Evolutionary conservation across 768 basidiomycete genomes (phyloP), one percentile per base, ranked within the genome.

Genomic region (Amanita phalloides): DNA sequence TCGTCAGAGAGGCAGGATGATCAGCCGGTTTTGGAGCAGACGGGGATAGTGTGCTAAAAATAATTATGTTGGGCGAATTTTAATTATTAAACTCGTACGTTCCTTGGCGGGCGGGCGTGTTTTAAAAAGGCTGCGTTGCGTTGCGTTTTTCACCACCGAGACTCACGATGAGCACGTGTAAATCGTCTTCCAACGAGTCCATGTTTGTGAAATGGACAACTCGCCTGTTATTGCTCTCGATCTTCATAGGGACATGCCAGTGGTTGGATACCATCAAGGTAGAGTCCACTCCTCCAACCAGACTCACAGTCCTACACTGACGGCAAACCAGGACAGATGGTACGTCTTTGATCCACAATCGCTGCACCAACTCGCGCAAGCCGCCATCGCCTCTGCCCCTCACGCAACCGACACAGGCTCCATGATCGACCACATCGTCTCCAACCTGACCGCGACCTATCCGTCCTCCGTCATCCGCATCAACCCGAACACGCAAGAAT

Each of bases 351-450:
- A 90, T 60, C 88, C 86, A 2, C 66, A 68, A 3, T 68, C 68
- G 45, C 70, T 97, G 13, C 86, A 94, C 62, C 70, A 79, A 55
- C 78, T 96, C 32, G 79, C 86, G 10, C 72, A 81, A 61, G 75
- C 78, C 7, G 90, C 94, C 45, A 78, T 97, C 64, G 76, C 76
- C 13, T 64, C 74, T 2, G 74, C 80, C 9, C 78, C 79, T 0
- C 35, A 41, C 23, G 57, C 60, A 32, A 74, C 79, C 64, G 74
- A 91, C 64, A 81, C 82, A 1, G 62, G 75, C 10, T 77, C 78
- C 30, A 87, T 98, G 72, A 81, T 96, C 62, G 65, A 76, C 20
- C 83, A 91, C 65, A 91, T 98, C 57, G 71, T 94, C 53, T 61
- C 77, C 25, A 89, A 91, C 65, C 84, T 98, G 55, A 84, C 83